These are phyloP conservation scores for Scleroderma bovista DNA, from an alignment of 768 basidiomycete species.

Conservation along the genomic window DNA sequence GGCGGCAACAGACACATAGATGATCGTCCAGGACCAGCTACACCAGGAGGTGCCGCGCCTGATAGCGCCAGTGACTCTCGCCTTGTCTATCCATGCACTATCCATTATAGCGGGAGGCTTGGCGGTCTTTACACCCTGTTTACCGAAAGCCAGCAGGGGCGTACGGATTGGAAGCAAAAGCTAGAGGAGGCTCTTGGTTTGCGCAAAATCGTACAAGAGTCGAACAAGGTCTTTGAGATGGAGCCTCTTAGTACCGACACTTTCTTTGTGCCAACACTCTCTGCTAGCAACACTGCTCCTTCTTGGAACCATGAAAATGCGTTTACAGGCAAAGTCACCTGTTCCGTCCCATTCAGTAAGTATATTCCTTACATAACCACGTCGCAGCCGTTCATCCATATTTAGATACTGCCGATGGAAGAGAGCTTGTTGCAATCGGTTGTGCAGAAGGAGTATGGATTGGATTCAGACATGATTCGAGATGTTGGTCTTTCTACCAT, in stretches of 20 bases:
- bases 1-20: constrained; percentile 34
- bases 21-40: constrained; percentile 15
- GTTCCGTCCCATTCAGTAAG: constrained; percentile 88
- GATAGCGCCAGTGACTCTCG: constrained; percentile 57
- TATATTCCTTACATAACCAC: not conserved
- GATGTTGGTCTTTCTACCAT: constrained; percentile 42
- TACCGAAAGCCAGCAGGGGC: constrained; percentile 70
- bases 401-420: constrained; percentile 75
- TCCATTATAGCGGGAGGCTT: constrained; percentile 83
- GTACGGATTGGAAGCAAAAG: constrained; percentile 86
- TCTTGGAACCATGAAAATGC: constrained; percentile 66
- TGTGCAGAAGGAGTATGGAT: constrained; percentile 97
- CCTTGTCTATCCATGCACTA: constrained; percentile 79
- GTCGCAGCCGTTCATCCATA: constrained; percentile 6
- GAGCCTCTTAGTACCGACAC: constrained; percentile 87
- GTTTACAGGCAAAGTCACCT: constrained; percentile 83
- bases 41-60: constrained; percentile 27
- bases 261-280: constrained; percentile 70
- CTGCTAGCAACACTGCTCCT: constrained; percentile 39
- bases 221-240: constrained; percentile 92
- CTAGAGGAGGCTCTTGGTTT: constrained; percentile 84
- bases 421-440: constrained; percentile 86
- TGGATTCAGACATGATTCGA: constrained; percentile 82
- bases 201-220: constrained; percentile 83
- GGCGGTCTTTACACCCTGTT: constrained; percentile 86